These are phyloP conservation scores for Spergularia bocconei DNA, from an alignment of 148 eudicot species.

Conservation along the genomic window DNA sequence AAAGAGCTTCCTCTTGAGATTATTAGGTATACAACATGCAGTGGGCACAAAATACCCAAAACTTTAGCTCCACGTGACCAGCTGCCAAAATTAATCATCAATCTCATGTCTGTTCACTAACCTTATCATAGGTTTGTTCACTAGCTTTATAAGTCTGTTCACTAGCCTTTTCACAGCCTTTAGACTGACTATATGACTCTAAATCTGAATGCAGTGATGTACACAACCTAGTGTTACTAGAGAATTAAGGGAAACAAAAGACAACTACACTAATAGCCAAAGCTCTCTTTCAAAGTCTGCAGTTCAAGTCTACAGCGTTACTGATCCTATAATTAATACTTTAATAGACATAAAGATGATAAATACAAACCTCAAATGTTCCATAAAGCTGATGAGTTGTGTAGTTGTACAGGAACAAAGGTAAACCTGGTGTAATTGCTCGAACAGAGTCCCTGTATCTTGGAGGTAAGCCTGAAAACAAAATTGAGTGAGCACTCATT, in stretches of 20 bases:
- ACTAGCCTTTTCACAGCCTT: not conserved
- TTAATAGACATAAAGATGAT: constrained; percentile 2
- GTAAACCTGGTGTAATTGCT: constrained; percentile 96
- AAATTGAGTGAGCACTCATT: not conserved
- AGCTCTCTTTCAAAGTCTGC: not conserved
- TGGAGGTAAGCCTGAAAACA: constrained; percentile 83
- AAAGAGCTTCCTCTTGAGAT: not conserved
- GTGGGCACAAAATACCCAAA: not conserved
- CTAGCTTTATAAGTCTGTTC: not conserved
- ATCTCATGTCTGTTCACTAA: not conserved
- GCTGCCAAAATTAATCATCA: not conserved
- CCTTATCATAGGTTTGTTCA: too few species aligned
- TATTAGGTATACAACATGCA: not conserved
- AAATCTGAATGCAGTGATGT: not conserved
- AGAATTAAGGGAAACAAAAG: not conserved
- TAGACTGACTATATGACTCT: not conserved
- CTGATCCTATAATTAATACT: not conserved
- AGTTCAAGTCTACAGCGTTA: not conserved
- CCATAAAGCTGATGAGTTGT: constrained; percentile 99
- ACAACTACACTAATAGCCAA: not conserved
- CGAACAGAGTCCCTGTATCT: constrained; percentile 97
- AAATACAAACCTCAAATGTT: constrained; percentile 76
- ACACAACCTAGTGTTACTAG: not conserved
- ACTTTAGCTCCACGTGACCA: not conserved
- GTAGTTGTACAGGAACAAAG: constrained; percentile 94